Conservation (phyloP, 305 asterid species). For the Nicotiana rustica region DNA sequence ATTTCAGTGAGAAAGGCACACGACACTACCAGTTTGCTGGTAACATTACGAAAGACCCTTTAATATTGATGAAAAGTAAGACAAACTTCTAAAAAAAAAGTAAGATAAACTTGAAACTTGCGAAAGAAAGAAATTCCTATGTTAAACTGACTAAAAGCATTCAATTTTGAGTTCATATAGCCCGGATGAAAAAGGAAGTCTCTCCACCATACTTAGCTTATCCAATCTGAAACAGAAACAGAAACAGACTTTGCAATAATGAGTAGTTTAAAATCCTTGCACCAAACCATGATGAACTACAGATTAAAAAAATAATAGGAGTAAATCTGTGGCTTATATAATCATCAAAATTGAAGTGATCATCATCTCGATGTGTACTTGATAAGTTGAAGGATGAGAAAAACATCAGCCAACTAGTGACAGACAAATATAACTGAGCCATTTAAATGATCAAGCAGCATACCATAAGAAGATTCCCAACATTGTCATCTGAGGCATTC, state of each 20-base stretch:
- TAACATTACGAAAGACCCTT: slow-evolving; percentile 18
- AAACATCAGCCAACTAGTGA: background rate
- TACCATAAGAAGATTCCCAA: slow-evolving; percentile 97
- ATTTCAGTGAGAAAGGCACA: slow-evolving; percentile 2
- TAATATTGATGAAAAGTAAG: background rate
- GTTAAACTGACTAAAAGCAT: background rate
- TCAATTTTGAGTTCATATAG: background rate
- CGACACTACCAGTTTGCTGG: background rate
- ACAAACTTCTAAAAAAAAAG: background rate
- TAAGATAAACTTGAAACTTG: background rate
- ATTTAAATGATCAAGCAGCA: slow-evolving; percentile 31
- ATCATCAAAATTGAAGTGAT: slow-evolving; percentile 20
- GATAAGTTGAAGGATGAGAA: slow-evolving; percentile 12
- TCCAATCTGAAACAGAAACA: slow-evolving; percentile 3
- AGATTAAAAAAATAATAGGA: background rate
- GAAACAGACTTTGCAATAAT: background rate
- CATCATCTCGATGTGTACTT: slow-evolving; percentile 7
- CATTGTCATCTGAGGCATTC: slow-evolving; percentile 89
- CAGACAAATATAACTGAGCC: background rate
- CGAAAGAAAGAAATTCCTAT: background rate
- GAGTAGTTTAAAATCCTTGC: slow-evolving; percentile 18
- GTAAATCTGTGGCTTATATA: slow-evolving; percentile 4
- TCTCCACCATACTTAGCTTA: background rate
- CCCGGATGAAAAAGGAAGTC: slow-evolving; percentile 3
- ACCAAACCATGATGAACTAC: slow-evolving; percentile 3